These are phyloP conservation scores for Iodosphaeria phyllophila DNA, from an alignment of 2,329 filamentous ascomycete species.

Conservation along the genomic window DNA sequence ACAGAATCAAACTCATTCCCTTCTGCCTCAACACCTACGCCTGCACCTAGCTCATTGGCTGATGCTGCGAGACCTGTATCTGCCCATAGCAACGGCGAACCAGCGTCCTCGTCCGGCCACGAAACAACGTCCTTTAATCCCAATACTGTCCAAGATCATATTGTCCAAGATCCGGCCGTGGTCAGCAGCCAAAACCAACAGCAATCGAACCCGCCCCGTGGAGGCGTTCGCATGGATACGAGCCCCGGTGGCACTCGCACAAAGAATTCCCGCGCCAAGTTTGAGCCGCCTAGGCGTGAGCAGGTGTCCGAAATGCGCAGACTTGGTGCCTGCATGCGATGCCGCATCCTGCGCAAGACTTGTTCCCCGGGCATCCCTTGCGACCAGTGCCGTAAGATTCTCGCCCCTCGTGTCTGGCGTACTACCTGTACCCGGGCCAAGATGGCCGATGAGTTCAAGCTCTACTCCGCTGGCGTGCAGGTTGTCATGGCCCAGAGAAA, in stretches of 20 bases:
- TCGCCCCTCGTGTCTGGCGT: conserved; percentile 46
- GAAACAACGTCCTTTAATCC: too few species aligned
- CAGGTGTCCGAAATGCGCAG: conserved; percentile 48
- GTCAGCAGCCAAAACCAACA: conserved; percentile 13
- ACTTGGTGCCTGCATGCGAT: conserved; percentile 46
- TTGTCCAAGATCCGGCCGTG: conserved; percentile 11
- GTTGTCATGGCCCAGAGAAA: conserved; percentile 41
- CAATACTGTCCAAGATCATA: too few species aligned
- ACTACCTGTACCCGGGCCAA: conserved; percentile 43
- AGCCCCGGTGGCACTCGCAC: conserved; percentile 24
- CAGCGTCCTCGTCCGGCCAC: too few species aligned
- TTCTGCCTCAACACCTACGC: too few species aligned
- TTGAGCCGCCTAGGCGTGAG: conserved; percentile 37
- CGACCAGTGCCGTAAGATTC: conserved; percentile 42
- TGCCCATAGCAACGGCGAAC: too few species aligned
- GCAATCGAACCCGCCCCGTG: conserved; percentile 16
- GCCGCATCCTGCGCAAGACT: conserved; percentile 45
- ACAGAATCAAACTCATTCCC: too few species aligned
- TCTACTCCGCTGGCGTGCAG: conserved; percentile 46
- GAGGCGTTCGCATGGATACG: conserved; percentile 34
- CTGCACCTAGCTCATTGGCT: too few species aligned
- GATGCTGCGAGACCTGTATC: too few species aligned
- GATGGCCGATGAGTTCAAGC: conserved; percentile 39
- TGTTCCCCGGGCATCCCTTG: conserved; percentile 47
- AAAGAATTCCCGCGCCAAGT: conserved; percentile 35